Evolutionary conservation across 208 protist species (phyloP), one percentile per base, ranked within the genome.

Genomic region (Acanthamoeba sp.): DNA sequence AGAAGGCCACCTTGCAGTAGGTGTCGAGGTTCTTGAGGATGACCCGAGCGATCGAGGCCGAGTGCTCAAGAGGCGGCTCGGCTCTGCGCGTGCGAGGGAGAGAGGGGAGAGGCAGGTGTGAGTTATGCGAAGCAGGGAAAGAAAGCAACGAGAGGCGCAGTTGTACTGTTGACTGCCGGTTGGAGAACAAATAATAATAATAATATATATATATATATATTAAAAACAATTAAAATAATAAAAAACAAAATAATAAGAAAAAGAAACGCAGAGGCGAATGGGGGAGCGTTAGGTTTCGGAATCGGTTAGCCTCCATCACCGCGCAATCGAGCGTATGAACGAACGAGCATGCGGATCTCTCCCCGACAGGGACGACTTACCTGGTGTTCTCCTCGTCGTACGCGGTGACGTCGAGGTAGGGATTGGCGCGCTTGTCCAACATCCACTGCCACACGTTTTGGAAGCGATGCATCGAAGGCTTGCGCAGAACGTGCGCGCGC

Each of bases 371-470:
- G n/a, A 78, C 7, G 69, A 34, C 24, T 9, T 78, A 78, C 69
- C 38, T 34, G 69, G 18, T 6, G 29, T 12, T 12, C 1, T 3
- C 12, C 32, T 78, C 69, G 34, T 78, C 69, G 38, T 78, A 78
- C 4, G 69, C 38, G 14, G 69, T 78, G 6, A 78, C 69, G 1
- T 78, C 69, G 69, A 78, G 69, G 38, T 78, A 78, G 32, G 69
- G 69, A 78, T 78, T 78, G 38, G 69, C 69, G 38, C 69, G 69
- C 32, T 78, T 78, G 38, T 78, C 69, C 20, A 78, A 29, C 38
- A 78, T 78, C 69, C 69, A 78, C 69, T 78, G 69, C 69, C 69
- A 78, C 69, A 32, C 69, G 36, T 78, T 36, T 32, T 78, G 69
- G 69, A 78, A 78, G 5, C 24, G 69, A 29, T 78, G 69, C 69